These are phyloP conservation scores for Xylogone sp. DNA, from an alignment of 2,329 filamentous ascomycete species.

Conservation along the genomic window DNA sequence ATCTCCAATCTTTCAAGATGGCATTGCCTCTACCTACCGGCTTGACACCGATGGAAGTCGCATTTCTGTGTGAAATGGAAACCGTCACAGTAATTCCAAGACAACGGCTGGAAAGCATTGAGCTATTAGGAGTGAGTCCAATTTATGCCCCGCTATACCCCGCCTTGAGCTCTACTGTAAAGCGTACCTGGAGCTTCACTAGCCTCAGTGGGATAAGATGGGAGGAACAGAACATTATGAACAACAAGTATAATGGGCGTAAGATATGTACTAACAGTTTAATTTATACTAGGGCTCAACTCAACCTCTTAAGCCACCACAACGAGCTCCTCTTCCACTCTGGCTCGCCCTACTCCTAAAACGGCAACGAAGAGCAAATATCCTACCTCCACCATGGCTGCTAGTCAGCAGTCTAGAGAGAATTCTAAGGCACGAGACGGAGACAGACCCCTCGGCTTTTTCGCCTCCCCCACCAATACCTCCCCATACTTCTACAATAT, in stretches of 20 bases:
- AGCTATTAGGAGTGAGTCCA: constrained; percentile 74
- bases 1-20: constrained; percentile 15
- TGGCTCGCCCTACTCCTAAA: constrained; percentile 96
- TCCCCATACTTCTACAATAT: constrained; percentile 37
- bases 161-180: constrained; percentile 15
- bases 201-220: too few species aligned
- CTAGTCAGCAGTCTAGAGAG: constrained; percentile 69
- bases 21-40: constrained; percentile 34
- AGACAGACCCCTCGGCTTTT: constrained; percentile 66
- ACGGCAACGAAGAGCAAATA: constrained; percentile 89
- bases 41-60: constrained; percentile 81
- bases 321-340: constrained; percentile 74
- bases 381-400: constrained; percentile 87
- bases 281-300: constrained; percentile 63
- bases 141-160: constrained; percentile 25
- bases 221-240: too few species aligned
- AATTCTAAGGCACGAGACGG: constrained; percentile 79
- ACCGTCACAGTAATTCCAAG: constrained; percentile 88
- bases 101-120: constrained; percentile 80
- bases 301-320: constrained; percentile 72
- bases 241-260: neutral
- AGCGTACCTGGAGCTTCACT: too few species aligned
- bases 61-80: constrained; percentile 97
- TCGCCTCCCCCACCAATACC: constrained; percentile 71
- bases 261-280: constrained; percentile 1